Evolutionary conservation across 1,284 basidiomycete genomes (phyloP).

Genomic region (Schizophyllum commune): DNA sequence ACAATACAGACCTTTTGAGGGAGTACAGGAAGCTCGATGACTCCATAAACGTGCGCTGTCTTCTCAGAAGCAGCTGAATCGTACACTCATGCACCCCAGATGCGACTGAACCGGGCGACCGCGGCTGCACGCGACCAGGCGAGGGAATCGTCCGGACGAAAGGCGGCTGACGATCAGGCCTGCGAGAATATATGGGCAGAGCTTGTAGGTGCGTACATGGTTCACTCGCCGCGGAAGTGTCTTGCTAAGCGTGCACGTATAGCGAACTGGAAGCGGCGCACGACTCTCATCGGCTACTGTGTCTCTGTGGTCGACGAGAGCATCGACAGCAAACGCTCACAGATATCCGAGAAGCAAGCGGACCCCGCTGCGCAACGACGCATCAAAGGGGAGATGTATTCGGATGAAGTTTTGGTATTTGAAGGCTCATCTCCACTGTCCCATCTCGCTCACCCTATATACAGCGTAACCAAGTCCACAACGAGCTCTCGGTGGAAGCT

Average conservation of each 20-base stretch:
- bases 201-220: slow-evolving; percentile 58
- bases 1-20: slow-evolving; percentile 62
- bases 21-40: slow-evolving; percentile 86
- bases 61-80: not conserved
- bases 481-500: slow-evolving; percentile 72
- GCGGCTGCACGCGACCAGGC: slow-evolving; percentile 75
- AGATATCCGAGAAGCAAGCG: slow-evolving; percentile 32
- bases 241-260: slow-evolving; percentile 8
- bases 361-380: slow-evolving; percentile 40
- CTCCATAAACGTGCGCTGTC: slow-evolving; percentile 40
- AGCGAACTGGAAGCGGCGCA: slow-evolving; percentile 83
- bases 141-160: slow-evolving; percentile 29
- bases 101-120: slow-evolving; percentile 76
- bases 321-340: slow-evolving; percentile 46
- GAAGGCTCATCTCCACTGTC: not conserved
- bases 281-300: slow-evolving; percentile 76
- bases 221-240: slow-evolving; percentile 9
- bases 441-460: too few relatives aligned
- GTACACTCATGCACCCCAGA: slow-evolving; percentile 17
- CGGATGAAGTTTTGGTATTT: slow-evolving; percentile 70
- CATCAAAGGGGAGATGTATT: slow-evolving; percentile 51
- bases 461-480: slow-evolving; percentile 67
- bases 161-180: slow-evolving; percentile 55
- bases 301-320: slow-evolving; percentile 63
- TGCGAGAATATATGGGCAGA: slow-evolving; percentile 79